Evolutionary conservation across 208 protist genomes (phyloP).

Genomic region (Leishmania major): DNA sequence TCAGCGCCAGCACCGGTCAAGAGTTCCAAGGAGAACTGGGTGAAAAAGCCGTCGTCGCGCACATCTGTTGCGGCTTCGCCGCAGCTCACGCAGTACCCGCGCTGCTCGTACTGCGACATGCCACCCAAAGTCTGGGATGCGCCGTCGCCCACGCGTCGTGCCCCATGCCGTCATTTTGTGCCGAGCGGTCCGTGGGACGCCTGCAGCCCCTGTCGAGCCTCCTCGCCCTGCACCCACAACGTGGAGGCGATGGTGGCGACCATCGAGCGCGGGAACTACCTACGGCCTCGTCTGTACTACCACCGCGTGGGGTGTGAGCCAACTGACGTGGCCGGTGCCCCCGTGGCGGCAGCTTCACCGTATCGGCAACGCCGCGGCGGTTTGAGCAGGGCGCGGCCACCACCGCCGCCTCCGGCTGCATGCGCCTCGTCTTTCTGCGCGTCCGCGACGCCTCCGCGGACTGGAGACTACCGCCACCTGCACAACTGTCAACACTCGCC

Average conservation of each 20-base stretch:
- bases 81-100: slow-evolving; percentile 15
- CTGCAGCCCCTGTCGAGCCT: slow-evolving; percentile 16
- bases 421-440: slow-evolving; percentile 2
- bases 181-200: slow-evolving; percentile 26
- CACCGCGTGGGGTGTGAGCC: slow-evolving; percentile 39
- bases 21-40: not conserved
- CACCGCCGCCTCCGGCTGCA: not conserved
- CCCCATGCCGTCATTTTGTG: slow-evolving; percentile 30
- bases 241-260: slow-evolving; percentile 68
- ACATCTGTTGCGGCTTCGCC: not conserved
- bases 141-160: slow-evolving; percentile 16
- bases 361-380: not conserved
- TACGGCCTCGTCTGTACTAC: slow-evolving; percentile 63
- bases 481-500: slow-evolving; percentile 1
- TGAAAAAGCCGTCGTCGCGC: not conserved
- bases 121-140: slow-evolving; percentile 6
- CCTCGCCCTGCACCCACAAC: slow-evolving; percentile 55
- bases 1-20: not conserved
- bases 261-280: slow-evolving; percentile 72
- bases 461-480: not conserved
- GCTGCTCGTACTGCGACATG: slow-evolving; percentile 29
- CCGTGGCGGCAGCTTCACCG: not conserved
- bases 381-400: not conserved
- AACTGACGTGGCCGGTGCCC: slow-evolving; percentile 7
- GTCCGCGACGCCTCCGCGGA: not conserved